Conservation (phyloP, 1,284 basidiomycete species). For the Cystobasidiaceae sp. region DNA sequence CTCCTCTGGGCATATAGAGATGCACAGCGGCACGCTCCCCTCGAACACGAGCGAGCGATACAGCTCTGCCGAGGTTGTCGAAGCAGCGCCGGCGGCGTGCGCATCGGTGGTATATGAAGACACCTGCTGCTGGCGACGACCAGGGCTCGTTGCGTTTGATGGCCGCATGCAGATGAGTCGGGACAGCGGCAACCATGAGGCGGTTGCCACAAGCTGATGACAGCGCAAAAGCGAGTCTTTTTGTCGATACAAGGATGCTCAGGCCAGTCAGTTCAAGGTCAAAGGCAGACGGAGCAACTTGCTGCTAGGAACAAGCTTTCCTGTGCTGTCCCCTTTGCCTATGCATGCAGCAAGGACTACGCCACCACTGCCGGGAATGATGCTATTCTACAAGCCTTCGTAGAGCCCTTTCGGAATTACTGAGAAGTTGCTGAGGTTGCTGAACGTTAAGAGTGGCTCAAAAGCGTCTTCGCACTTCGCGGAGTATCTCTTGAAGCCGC, state of each 20-base stretch:
- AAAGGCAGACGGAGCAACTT: too few relatives aligned
- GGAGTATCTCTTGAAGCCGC: slow-evolving; percentile 33
- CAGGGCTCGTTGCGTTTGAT: slow-evolving; percentile 1
- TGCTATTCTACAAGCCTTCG: not conserved
- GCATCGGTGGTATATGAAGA: not conserved
- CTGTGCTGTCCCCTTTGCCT: too few relatives aligned
- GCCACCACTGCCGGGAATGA: too few relatives aligned
- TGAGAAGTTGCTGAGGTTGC: too few relatives aligned
- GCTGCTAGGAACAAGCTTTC: too few relatives aligned
- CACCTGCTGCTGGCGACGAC: slow-evolving; percentile 24
- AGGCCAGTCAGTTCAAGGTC: too few relatives aligned
- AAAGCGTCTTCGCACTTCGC: slow-evolving; percentile 33
- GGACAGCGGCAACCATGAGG: not conserved
- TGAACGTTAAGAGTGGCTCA: too few relatives aligned
- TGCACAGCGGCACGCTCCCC: slow-evolving; percentile 75
- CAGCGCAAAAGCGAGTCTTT: not conserved
- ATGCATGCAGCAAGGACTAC: too few relatives aligned
- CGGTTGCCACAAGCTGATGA: not conserved
- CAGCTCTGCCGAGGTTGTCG: slow-evolving; percentile 42
- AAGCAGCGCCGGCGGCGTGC: not conserved
- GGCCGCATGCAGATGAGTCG: not conserved
- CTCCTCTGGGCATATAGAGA: slow-evolving; percentile 75
- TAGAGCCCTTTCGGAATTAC: too few relatives aligned
- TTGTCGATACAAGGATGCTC: too few relatives aligned
- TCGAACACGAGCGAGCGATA: slow-evolving; percentile 77